phyloP scores from a whole-genome alignment of 129 eudicot species.

The Daucus carota region DNA sequence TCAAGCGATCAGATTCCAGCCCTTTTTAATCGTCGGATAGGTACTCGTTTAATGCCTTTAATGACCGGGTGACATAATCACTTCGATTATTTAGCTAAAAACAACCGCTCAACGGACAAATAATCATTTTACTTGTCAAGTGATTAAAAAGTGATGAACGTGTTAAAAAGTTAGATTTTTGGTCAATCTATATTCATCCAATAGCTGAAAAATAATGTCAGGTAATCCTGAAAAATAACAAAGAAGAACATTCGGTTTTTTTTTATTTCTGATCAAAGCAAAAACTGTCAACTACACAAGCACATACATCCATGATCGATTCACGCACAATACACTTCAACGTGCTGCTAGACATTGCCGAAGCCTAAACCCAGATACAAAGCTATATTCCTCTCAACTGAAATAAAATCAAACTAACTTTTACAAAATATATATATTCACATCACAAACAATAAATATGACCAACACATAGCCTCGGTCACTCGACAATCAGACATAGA shows the following conservation, averaged over 20 bases:
- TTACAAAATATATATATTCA: neutral
- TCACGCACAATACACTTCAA: neutral
- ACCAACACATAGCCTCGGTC: constrained; percentile 1
- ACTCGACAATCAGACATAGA: neutral
- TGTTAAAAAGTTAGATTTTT: no score
- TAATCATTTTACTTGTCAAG: no score
- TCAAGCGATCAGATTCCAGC: no score
- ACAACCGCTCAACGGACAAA: no score
- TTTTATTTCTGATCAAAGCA: neutral
- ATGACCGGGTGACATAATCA: no score
- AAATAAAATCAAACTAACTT: neutral
- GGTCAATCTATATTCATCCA: no score
- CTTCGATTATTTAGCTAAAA: no score
- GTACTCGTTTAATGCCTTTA: no score
- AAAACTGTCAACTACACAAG: neutral
- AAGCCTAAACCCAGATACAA: neutral
- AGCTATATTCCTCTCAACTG: neutral
- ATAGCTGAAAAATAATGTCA: no score
- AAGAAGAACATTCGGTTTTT: neutral
- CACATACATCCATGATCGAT: no score
- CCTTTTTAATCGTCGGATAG: no score
- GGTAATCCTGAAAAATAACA: neutral
- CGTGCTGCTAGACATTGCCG: neutral
- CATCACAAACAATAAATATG: neutral
- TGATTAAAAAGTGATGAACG: no score